These are phyloP conservation scores for Neurospora africana DNA, from an alignment of 495 filamentous ascomycete genomes.

Conservation along the genomic window DNA sequence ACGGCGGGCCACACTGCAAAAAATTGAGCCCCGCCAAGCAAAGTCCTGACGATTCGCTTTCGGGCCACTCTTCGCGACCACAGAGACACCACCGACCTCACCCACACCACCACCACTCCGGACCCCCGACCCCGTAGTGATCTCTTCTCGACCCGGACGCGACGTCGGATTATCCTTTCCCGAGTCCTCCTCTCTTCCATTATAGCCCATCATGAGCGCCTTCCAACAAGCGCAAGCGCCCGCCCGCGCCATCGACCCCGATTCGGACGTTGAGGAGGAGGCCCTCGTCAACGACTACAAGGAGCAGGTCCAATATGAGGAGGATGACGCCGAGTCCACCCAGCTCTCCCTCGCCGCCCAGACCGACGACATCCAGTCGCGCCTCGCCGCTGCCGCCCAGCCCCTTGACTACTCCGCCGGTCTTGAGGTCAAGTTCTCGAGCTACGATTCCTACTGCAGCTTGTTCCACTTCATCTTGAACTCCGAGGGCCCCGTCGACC, in stretches of 20 bases:
- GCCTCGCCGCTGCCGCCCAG: conserved; percentile 79
- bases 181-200: neutral
- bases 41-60: conserved; percentile 16
- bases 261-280: conserved; percentile 90
- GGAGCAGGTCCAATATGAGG: conserved; percentile 87
- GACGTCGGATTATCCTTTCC: neutral
- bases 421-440: conserved; percentile 89
- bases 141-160: neutral
- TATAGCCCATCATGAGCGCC: conserved; percentile 32
- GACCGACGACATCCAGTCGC: conserved; percentile 77
- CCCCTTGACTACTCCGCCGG: conserved; percentile 91
- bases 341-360: conserved; percentile 44
- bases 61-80: conserved; percentile 18
- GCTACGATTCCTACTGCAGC: conserved; percentile 98
- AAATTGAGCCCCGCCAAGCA: conserved; percentile 23
- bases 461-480: conserved; percentile 98
- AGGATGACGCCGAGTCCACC: conserved; percentile 69
- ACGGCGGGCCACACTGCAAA: conserved; percentile 12
- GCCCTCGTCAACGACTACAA: conserved; percentile 86
- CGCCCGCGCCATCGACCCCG: conserved; percentile 53
- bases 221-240: conserved; percentile 42
- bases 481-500: conserved; percentile 92
- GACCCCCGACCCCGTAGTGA: conserved; percentile 1
- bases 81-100: conserved; percentile 7
- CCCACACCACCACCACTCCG: conserved; percentile 9